Evolutionary conservation across 768 basidiomycete genomes (phyloP), one percentile per base, ranked within the genome.

Genomic region (Naganishia vishniacii): DNA sequence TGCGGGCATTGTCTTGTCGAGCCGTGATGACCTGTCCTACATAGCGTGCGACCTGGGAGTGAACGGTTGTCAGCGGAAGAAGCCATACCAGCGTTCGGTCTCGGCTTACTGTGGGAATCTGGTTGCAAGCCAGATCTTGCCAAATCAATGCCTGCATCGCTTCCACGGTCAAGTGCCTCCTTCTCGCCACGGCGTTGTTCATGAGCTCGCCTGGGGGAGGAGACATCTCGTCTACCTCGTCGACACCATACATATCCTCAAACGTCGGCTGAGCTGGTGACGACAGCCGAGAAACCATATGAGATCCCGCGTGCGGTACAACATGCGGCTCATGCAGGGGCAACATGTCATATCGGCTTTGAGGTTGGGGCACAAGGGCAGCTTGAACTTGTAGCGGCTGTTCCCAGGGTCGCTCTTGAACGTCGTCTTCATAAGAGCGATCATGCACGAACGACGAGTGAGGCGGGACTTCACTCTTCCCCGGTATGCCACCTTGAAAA

Each of bases 141-240:
- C 65, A 67, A 23, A 67, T 67, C 13, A 62, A 28, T 29, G 32
- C 32, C 25, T 62, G 59, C 65, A 67, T 62, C 29, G 51, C 44
- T n/a, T 67, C 65, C 7, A 61, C 61, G 4, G 56, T 61, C 26
- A 56, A 15, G 28, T 67, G 59, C 1, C 65, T 40, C 28, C 44
- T 40, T 29, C 61, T 49, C 3, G 65, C 65, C 12, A 60, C 59
- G 13, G 42, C 59, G n/a, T 45, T 56, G n/a, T 41, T 59, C 29
- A 67, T 64, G 23, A 20, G 61, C 61, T 34, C 46, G 26, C 46
- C 48, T 9, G 61, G 61, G 20, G 46, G 46, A n/a, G 45, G 46
- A 2, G 58, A 56, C 32, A 44, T 12, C n/a, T 48, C 26, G 25
- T 65, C 53, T 7, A 18, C 34, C 37, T 56, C 53, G 32, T 56